phyloP scores from a whole-genome alignment of 2,329 filamentous ascomycete genomes.

The Nannizzia gypsea region DNA sequence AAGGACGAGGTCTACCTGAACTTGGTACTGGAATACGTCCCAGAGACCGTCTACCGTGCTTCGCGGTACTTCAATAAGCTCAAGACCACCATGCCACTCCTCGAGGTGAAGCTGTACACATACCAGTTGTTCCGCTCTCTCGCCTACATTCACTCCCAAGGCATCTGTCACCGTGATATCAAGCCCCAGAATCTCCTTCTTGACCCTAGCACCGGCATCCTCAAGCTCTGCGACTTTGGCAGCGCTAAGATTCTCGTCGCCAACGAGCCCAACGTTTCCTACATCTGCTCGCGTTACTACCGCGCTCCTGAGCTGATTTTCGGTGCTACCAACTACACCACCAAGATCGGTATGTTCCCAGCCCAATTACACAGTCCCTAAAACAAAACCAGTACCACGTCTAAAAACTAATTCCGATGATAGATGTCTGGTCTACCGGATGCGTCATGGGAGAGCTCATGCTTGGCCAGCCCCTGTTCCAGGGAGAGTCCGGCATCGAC shows the following conservation, averaged over 20 bases:
- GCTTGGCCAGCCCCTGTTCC: constrained; percentile 95
- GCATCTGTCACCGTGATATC: constrained; percentile 97
- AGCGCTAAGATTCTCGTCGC: constrained; percentile 97
- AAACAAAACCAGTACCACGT: not conserved
- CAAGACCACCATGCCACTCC: constrained; percentile 98
- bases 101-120: constrained; percentile 98
- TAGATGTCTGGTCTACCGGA: constrained; percentile 98
- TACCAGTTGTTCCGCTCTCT: constrained; percentile 98
- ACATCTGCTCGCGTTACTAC: constrained; percentile 99
- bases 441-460: constrained; percentile 99
- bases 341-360: constrained; percentile 77
- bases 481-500: constrained; percentile 95
- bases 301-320: constrained; percentile 96
- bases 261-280: constrained; percentile 98
- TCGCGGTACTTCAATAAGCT: constrained; percentile 99
- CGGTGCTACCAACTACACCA: constrained; percentile 97
- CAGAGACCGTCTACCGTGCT: constrained; percentile 94
- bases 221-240: constrained; percentile 98
- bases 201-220: constrained; percentile 76
- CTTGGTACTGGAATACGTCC: constrained; percentile 93
- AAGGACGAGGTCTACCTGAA: constrained; percentile 99
- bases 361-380: not conserved
- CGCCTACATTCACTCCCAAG: constrained; percentile 97
- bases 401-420: constrained; percentile 11
- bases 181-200: constrained; percentile 96